Base-by-base conservation (phyloP, 2,329 filamentous ascomycete genomes). In the Fusarium graminum region DNA sequence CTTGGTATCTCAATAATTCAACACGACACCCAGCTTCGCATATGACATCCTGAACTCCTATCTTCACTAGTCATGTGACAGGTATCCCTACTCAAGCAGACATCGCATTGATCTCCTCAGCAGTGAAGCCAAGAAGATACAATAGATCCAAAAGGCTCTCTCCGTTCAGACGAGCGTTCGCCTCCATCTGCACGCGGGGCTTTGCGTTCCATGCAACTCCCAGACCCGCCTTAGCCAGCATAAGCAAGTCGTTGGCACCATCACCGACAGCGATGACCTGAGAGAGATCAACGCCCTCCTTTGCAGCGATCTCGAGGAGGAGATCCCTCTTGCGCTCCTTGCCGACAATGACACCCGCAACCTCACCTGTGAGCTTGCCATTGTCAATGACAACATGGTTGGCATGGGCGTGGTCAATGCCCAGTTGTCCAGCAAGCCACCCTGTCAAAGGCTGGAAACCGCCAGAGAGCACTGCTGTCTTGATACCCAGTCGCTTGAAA, bases 381-480 rank as follows among this genome's bases (percentile, higher is more conserved):
- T 85, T 81, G 63, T 88, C 87, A 16, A 90, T 82, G 16, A 89
- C 85, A 0, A 94, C 90, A 72, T 94, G 89, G 77, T 99, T 99
- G 39, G 95, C 95, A 75, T 90, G 88, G 0, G 92, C 93, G 74
- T 97, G 89, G 77, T 98, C 92, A 56, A 99, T 87, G 14, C 92
- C 92, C 26, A 99, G 82, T 73, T 92, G 84, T 39, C 83, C 83
- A 16, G 92, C 93, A 34, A 98, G 86, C 92, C 94, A 98, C 57
- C 88, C 85, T 0, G 95, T 96, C 66, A 98, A 81, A 1, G 94
- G 94, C 66, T 92, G 88, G 79, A 99, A 99, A 0, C 95, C 95
- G 42, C 95, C 95, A 32, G 93, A 97, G 30, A 97, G 80, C 7
- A 99, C 94, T 0, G 94, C 95, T 3, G 93, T 93, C 80, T 92